Base-by-base conservation (phyloP, 805 yeast genomes). In the Saturnispora bothae region DNA sequence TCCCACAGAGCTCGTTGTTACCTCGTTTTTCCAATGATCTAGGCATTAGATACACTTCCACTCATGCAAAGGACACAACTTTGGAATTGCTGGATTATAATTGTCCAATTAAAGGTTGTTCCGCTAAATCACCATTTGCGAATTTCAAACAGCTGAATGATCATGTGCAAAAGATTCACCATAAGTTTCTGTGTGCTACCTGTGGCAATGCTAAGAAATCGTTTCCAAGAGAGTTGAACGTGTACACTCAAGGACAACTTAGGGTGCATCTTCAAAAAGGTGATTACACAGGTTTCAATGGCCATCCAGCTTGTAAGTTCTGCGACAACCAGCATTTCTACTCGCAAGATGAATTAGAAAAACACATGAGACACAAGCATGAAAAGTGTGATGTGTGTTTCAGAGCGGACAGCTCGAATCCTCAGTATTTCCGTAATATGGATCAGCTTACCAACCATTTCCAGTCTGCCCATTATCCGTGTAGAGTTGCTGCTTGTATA, bases 371-470 rank as follows among this genome's bases (percentile, higher is more conserved):
- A 47, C 81, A 83, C 43, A 63, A 63, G 34, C 98, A 92, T 57
- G 96, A 88, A 54, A 75, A 78, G 47, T 92, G 99, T 57, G 83
- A 78, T 49, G 76, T 92, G 23, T 92, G 99, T 62, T 94, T 86
- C 48, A 78, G 73, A 53, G 56, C 68, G 3, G 69, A 76, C 49
- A 63, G 77, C 1, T 56, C 71, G 13, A 60, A 65, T 20, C 94
- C 94, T 1, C 78, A 74, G 47, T 86, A 83, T 59, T 92, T 80
- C 61, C 68, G 68, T 46, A 71, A 88, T 56, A 89, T 89, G 53
- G 80, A 80, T 32, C 65, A 74, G 28, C 65, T 92, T 39, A 81
- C 76, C 48, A 63, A 64, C 13, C 99, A 92, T 63, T 92, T 92
- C 59, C 66, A 64, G 47, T 56, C 53, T 4, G 75, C 69, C 30